phyloP scores from a whole-genome alignment of 441 rosid genomes.

The Populus tomentosa region DNA sequence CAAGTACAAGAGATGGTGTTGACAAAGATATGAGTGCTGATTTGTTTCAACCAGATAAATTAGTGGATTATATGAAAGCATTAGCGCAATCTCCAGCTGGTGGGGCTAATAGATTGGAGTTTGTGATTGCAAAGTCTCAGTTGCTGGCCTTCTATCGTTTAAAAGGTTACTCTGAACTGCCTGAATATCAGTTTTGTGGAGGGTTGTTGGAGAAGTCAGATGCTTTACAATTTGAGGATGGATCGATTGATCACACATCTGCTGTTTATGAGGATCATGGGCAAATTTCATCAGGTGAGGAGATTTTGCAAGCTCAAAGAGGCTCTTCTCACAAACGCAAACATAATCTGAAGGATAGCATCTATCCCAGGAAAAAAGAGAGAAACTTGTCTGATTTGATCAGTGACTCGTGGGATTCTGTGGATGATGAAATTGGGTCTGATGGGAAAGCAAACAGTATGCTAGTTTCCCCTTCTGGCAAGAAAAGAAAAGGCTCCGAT shows the following conservation, averaged over 20 bases:
- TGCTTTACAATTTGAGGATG: slow-evolving; percentile 21
- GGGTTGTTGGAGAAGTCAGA: slow-evolving; percentile 32
- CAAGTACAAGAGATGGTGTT: slow-evolving; percentile 32
- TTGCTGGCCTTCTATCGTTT: slow-evolving; percentile 45
- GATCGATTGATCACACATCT: slow-evolving; percentile 11
- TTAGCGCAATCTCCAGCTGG: slow-evolving; percentile 46
- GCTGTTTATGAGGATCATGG: slow-evolving; percentile 18
- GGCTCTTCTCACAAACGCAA: slow-evolving; percentile 45
- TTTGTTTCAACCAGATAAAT: slow-evolving; percentile 43
- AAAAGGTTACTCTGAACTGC: slow-evolving; percentile 47
- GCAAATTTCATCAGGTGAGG: slow-evolving; percentile 18
- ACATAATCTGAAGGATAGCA: slow-evolving; percentile 58
- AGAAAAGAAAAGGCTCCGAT: slow-evolving; percentile 37
- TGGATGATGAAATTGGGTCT: slow-evolving; percentile 40
- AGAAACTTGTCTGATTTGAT: slow-evolving; percentile 46
- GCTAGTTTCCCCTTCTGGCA: slow-evolving; percentile 35
- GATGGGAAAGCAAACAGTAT: slow-evolving; percentile 31
- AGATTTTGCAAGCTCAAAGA: slow-evolving; percentile 22
- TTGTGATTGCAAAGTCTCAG: slow-evolving; percentile 53
- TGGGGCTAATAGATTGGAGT: slow-evolving; percentile 51
- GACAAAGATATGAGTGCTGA: slow-evolving; percentile 27
- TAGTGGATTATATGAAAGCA: slow-evolving; percentile 44
- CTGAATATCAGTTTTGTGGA: slow-evolving; percentile 42
- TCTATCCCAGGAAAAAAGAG: slow-evolving; percentile 42
- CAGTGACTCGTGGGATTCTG: slow-evolving; percentile 40